Evolutionary conservation across 176 grass and related monocot species (phyloP).

Genomic region (Triticum turgidum): DNA sequence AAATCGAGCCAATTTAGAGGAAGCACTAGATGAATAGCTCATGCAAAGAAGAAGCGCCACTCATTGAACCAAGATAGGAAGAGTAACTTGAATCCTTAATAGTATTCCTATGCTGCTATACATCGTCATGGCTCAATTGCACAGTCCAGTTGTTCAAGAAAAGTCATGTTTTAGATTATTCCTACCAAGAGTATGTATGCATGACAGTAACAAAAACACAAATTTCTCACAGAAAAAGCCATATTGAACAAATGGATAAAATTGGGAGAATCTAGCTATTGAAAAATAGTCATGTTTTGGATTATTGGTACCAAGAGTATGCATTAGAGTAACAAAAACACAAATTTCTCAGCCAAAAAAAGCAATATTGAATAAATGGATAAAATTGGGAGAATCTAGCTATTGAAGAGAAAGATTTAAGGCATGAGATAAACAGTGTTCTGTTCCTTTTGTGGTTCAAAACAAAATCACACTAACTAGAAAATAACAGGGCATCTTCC

Average conservation of each 20-base stretch:
- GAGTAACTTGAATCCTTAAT: background rate
- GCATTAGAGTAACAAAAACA: background rate
- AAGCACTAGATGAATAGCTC: background rate
- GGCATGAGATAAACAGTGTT: background rate
- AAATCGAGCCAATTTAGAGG: slow-evolving; percentile 8
- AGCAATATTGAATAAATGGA: background rate
- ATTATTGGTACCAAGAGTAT: background rate
- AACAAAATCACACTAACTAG: background rate
- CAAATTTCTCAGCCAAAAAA: background rate
- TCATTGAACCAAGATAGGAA: background rate
- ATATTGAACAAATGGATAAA: background rate
- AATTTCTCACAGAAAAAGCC: background rate
- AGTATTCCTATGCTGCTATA: background rate
- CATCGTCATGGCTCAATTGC: background rate
- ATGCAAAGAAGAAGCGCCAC: background rate
- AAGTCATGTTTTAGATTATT: background rate
- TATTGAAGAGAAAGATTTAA: background rate
- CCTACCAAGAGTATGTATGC: background rate
- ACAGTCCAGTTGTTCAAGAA: background rate
- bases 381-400: background rate
- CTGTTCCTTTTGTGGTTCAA: background rate
- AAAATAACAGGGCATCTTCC: background rate
- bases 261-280: background rate
- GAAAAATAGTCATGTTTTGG: background rate
- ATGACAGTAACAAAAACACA: background rate